phyloP scores from a whole-genome alignment of 441 rosid genomes.

The Pelargonium australe region DNA sequence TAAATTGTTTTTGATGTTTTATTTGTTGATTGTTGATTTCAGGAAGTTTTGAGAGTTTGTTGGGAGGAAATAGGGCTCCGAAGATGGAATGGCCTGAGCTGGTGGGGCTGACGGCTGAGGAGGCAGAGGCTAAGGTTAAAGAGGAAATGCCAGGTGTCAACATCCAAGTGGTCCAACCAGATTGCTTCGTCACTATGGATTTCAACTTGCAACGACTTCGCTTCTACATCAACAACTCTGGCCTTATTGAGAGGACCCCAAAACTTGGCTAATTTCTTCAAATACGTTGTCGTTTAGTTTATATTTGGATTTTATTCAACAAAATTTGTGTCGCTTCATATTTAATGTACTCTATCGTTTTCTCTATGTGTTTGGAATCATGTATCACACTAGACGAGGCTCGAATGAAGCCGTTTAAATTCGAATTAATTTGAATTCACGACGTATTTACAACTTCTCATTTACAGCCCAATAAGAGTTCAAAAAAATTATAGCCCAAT shows the following conservation, averaged over 20 bases:
- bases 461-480: too few species aligned
- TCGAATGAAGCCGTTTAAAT: too few species aligned
- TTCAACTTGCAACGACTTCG: slow-evolving; percentile 18
- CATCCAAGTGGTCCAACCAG: slow-evolving; percentile 18
- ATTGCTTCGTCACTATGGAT: slow-evolving; percentile 20
- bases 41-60: slow-evolving; percentile 12
- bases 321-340: too few species aligned
- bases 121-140: slow-evolving; percentile 21
- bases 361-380: too few species aligned
- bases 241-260: slow-evolving; percentile 16
- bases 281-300: neutral
- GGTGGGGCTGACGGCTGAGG: slow-evolving; percentile 18
- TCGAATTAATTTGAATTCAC: too few species aligned
- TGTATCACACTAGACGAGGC: too few species aligned
- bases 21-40: neutral
- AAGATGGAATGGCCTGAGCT: slow-evolving; percentile 22
- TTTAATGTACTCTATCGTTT: too few species aligned
- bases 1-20: too few species aligned
- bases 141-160: slow-evolving; percentile 16
- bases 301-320: neutral
- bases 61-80: slow-evolving; percentile 1
- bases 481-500: too few species aligned
- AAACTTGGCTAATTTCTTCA: slow-evolving; percentile 15
- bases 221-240: slow-evolving; percentile 14
- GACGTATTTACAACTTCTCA: too few species aligned